Base-by-base conservation (phyloP, 2,329 filamentous ascomycete genomes). In the Colletotrichum sp. region DNA sequence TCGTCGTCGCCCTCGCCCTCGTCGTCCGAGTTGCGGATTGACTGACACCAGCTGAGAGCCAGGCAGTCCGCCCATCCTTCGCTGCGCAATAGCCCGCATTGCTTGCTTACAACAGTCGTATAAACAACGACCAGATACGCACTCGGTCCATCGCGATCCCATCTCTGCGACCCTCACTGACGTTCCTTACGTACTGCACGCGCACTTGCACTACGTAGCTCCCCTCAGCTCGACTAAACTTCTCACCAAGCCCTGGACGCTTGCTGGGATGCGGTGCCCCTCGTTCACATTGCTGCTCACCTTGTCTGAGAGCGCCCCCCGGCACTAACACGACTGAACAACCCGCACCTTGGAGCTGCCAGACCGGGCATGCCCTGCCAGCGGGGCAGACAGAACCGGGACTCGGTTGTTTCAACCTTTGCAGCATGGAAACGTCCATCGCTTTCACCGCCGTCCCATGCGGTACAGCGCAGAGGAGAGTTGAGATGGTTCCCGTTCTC, bases 371-470 rank as follows among this genome's bases (percentile, higher is more conserved):
- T 67, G 69, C 68, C 69, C 69, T 74, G 72, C 43, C 62, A 59
- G 73, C 26, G 62, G 69, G 67, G 30, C 73, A 67, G 26, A 28
- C 62, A 66, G 56, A 73, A 72, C 73, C 62, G 73, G 73, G 69
- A 75, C 62, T 72, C 56, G 69, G 69, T 61, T 73, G 73, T 75
- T 75, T 75, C 69, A 73, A 75, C 62, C 38, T 14, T 18, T 36
- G 69, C 62, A 72, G 55, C 56, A 68, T 58, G 61, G 73, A 72
- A 73, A 75, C 69, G 63, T 55, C 56, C 69, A 59, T 56, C 28
- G 69, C 73, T 64, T 73, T 38, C 73, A 75, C 73, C 69, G 69
- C 69, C 69, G 63, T 73, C 69, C 65, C 63, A 58, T 68, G 26
- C 69, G 28, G 26, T 48, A 64, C 69, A 64, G n/a, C 36, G n/a